Conservation (phyloP, 2,329 filamentous ascomycete genomes). For the Grosmannia serpens region DNA sequence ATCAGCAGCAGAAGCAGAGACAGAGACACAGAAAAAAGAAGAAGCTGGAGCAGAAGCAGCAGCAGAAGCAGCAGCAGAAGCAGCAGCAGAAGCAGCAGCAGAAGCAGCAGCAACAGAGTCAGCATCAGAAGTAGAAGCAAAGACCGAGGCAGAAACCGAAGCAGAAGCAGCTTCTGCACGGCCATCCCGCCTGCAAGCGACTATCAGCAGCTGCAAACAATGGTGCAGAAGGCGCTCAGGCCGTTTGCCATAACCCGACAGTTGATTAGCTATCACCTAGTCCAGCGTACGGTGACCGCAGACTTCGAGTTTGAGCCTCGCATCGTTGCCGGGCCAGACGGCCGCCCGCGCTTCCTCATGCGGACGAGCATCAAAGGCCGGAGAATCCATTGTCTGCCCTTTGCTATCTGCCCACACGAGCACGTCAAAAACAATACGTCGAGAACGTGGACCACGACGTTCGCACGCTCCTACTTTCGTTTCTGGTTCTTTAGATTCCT, state of each 20-base stretch:
- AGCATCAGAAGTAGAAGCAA: too few species aligned
- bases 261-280: too few species aligned
- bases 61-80: too few species aligned
- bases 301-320: not conserved
- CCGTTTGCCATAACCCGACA: not conserved
- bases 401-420: not conserved
- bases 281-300: too few species aligned
- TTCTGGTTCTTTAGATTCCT: not conserved
- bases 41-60: too few species aligned
- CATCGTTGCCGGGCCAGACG: not conserved
- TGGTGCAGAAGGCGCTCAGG: not conserved
- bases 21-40: too few species aligned
- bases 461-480: not conserved
- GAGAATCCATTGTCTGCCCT: not conserved
- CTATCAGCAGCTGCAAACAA: not conserved
- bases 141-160: too few species aligned
- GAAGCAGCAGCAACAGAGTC: too few species aligned
- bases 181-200: not conserved
- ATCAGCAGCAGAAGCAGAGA: too few species aligned
- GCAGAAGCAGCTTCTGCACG: not conserved
- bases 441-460: not conserved
- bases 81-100: too few species aligned
- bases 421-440: not conserved
- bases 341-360: not conserved
- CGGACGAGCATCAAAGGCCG: not conserved